Percentiles rank a stretch among this genome's conserved stretches.
These are phyloP conservation scores for Spergularia bocconei DNA, from an alignment of 148 eudicot species.

Conservation along the genomic window DNA sequence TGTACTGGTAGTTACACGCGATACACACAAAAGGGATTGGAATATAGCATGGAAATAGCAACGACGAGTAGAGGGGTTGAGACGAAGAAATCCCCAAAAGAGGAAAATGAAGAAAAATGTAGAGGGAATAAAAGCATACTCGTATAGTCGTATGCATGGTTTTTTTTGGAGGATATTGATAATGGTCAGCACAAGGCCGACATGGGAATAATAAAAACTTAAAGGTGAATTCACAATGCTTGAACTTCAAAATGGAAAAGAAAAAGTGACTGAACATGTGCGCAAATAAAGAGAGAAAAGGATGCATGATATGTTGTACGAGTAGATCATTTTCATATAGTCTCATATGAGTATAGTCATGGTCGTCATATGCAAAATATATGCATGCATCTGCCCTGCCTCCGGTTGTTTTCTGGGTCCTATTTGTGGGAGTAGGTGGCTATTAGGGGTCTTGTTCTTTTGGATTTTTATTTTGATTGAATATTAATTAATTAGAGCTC, in stretches of 20 bases:
- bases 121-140: neutral
- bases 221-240: neutral
- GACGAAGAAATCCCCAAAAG: neutral
- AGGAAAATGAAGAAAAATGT: neutral
- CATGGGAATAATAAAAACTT: slow-evolving; percentile 1
- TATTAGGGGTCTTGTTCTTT: neutral
- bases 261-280: slow-evolving; percentile 11
- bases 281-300: neutral
- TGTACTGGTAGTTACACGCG: too few species aligned
- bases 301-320: neutral
- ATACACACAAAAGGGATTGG: too few species aligned
- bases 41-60: too few species aligned
- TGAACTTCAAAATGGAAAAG: neutral
- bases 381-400: slow-evolving; percentile 21
- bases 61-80: neutral
- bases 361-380: neutral
- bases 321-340: too few species aligned
- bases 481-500: neutral
- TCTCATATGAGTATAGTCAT: neutral
- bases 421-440: neutral
- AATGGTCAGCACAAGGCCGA: slow-evolving; percentile 34
- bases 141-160: neutral
- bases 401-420: neutral
- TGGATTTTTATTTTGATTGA: neutral
- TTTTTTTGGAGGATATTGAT: neutral